These are phyloP conservation scores for Beta macrorhiza DNA, from an alignment of 179 eudicot genomes.

Conservation along the genomic window DNA sequence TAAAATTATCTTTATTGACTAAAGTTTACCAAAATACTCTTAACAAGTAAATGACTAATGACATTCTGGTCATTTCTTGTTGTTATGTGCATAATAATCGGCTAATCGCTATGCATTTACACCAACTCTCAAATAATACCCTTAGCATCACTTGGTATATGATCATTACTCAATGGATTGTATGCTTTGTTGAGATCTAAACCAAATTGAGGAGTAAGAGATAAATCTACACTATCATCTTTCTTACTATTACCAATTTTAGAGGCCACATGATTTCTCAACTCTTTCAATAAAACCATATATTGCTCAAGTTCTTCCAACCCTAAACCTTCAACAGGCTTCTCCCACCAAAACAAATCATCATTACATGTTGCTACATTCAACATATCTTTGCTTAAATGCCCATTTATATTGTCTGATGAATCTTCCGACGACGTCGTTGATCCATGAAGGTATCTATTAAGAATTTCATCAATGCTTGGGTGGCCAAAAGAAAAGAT, in stretches of 20 bases:
- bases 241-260: not conserved
- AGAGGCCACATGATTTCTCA: constrained; percentile 11
- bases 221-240: not conserved
- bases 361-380: not conserved
- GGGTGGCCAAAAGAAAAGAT: constrained; percentile 11
- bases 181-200: not conserved
- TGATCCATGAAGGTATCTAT: not conserved
- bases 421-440: not conserved
- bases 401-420: not conserved
- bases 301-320: constrained; percentile 17
- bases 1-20: no score
- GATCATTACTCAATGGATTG: not conserved
- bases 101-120: no score
- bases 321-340: constrained; percentile 7
- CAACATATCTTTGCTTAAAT: not conserved
- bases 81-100: no score
- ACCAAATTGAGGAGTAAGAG: not conserved
- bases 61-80: no score
- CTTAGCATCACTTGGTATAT: not conserved
- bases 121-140: no score
- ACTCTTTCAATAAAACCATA: not conserved
- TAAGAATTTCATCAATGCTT: constrained; percentile 2
- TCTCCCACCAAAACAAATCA: constrained; percentile 21
- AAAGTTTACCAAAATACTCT: no score
- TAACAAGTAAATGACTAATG: no score